A percentile compares a stretch with the other conserved stretches of the same genome.
Conservation (phyloP, 257 asterid genomes). For the Lithospermum erythrorhizon region DNA sequence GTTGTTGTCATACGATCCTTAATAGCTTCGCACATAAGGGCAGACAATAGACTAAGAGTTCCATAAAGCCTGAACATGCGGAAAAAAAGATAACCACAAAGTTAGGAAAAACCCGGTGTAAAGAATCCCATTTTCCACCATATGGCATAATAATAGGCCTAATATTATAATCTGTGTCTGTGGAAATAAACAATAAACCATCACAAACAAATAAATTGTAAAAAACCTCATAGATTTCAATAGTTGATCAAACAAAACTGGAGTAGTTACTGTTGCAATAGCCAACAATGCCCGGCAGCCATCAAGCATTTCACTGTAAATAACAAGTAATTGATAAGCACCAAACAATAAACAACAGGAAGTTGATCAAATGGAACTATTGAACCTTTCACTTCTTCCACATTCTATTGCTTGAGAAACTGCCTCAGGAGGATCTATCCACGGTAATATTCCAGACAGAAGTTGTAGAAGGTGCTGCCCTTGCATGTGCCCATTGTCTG, state of each 20-base stretch:
- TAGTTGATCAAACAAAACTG: conserved; percentile 65
- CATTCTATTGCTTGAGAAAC: conserved; percentile 58
- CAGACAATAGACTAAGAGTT: conserved; percentile 54
- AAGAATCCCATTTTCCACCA: background rate
- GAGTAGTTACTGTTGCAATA: conserved; percentile 73
- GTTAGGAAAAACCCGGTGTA: background rate
- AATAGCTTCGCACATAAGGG: conserved; percentile 71
- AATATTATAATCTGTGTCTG: background rate
- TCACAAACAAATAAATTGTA: background rate
- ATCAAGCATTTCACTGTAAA: conserved; percentile 80
- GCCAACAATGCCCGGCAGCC: conserved; percentile 90
- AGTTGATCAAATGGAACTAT: conserved; percentile 7
- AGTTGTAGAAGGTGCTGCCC: conserved; percentile 77
- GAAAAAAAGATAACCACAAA: conserved; percentile 10
- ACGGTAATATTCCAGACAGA: conserved; percentile 61
- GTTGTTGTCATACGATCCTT: conserved; percentile 62
- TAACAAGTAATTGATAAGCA: conserved; percentile 22
- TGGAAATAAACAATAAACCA: background rate
- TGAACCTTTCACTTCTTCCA: conserved; percentile 91
- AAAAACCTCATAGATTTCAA: conserved; percentile 68
- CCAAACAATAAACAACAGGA: conserved; percentile 9
- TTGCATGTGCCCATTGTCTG: conserved; percentile 66
- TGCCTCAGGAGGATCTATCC: conserved; percentile 88
- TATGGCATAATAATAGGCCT: background rate
- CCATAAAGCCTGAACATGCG: conserved; percentile 72